Evolutionary conservation across 176 grass and related monocot genomes (phyloP), one percentile per base, ranked within the genome.

Genomic region (Oryza australiensis): DNA sequence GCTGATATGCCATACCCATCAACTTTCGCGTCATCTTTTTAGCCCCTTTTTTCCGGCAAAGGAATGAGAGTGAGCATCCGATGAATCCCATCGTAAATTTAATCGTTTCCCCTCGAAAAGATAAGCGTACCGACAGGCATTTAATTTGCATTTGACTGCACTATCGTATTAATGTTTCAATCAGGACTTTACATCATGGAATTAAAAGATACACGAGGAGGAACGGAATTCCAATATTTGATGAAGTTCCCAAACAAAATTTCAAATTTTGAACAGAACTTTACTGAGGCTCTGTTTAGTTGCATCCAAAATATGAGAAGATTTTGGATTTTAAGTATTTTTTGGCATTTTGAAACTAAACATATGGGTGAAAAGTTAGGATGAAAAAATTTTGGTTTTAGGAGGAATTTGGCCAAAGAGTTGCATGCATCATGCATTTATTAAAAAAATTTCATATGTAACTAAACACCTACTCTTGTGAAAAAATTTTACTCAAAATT

Each of bases 51-150:
- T 60, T 24, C n/a, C 26, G 26, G 20, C 67, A 79, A 81, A 68
- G 77, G 77, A 75, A 46, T 37, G 84, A 62, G 24, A 46, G 5
- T 0, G 85, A 42, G 78, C 63, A 24, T 74, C 33, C 33, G 16
- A 28, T 10, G 43, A 38, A 38, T 80, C 76, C 57, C 77, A 71
- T 53, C 76, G 57, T 60, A 57, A 73, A 71, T 30, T 43, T 27
- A 26, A 37, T 22, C 66, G 3, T 14, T 11, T 12, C 45, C 15
- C 12, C 38, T 73, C 35, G 38, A 16, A 86, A 74, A 66, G 76
- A 16, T 30, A 28, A 55, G 30, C 75, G 41, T 74, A 33, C 76
- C 76, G 84, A 66, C 69, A 72, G n/a, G n/a, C 28, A 20, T 37
- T 35, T 9, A 35, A 28, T 28, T 13, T 20, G 27, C 14, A 27